phyloP scores from a whole-genome alignment of 257 asterid genomes.

The Solanum tarapatanum region DNA sequence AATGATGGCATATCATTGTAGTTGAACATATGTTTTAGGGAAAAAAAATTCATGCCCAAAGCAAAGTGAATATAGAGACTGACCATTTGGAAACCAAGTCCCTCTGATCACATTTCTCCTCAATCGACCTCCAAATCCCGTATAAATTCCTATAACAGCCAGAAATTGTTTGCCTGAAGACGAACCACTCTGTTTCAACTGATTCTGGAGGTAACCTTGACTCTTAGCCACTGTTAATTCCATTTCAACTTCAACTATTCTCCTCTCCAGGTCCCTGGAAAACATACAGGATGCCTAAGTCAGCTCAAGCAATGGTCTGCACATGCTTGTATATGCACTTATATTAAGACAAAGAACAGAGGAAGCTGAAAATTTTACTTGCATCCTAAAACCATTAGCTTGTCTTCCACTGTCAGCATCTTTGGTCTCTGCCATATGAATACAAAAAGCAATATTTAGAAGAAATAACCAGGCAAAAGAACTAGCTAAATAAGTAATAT shows the following conservation, averaged over 20 bases:
- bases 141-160: constrained; percentile 84
- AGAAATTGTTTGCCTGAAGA: constrained; percentile 50
- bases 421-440: constrained; percentile 60
- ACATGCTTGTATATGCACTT: background rate
- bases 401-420: constrained; percentile 80
- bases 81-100: constrained; percentile 79
- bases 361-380: constrained; percentile 38
- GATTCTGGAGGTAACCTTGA: constrained; percentile 83
- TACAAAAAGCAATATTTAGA: constrained; percentile 1
- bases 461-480: background rate
- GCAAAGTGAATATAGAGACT: constrained; percentile 1
- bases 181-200: constrained; percentile 37
- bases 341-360: background rate
- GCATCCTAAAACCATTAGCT: constrained; percentile 75
- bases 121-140: constrained; percentile 72
- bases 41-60: background rate
- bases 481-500: background rate
- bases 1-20: background rate
- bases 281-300: background rate
- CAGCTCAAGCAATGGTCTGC: constrained; percentile 1
- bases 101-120: constrained; percentile 67
- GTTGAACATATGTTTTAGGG: background rate
- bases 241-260: constrained; percentile 83
- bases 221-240: constrained; percentile 83
- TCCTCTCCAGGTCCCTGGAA: constrained; percentile 60